These are phyloP conservation scores for Globomyces pollinis-pini DNA, from an alignment of 192 early-diverging fungal genomes.

Conservation along the genomic window DNA sequence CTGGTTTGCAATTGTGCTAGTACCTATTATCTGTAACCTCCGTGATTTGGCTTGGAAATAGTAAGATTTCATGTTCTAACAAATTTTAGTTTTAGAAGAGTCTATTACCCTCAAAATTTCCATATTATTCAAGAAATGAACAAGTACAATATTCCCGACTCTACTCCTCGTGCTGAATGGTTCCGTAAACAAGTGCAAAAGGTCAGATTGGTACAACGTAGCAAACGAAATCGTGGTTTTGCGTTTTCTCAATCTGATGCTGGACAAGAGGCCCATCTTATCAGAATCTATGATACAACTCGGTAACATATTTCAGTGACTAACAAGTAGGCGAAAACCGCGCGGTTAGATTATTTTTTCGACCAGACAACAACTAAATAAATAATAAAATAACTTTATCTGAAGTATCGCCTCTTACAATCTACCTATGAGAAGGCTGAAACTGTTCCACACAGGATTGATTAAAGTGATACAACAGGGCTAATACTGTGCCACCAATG, in stretches of 20 bases:
- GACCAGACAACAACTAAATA: too few relatives aligned
- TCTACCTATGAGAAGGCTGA: too few relatives aligned
- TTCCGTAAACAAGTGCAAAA: constrained; percentile 99
- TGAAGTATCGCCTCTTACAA: too few relatives aligned
- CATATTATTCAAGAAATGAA: constrained; percentile 99
- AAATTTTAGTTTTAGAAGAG: constrained; percentile 60
- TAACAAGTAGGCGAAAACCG: constrained; percentile 48
- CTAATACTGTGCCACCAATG: too few relatives aligned
- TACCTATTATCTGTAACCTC: constrained; percentile 78
- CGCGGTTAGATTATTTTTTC: constrained; percentile 24
- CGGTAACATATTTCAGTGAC: constrained; percentile 17
- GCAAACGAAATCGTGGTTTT: constrained; percentile 90
- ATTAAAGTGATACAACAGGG: too few relatives aligned
- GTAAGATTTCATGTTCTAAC: constrained; percentile 47
- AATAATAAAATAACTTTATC: too few relatives aligned
- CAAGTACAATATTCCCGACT: constrained; percentile 98
- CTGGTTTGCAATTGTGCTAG: constrained; percentile 78
- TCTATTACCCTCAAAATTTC: constrained; percentile 73
- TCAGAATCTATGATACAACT: constrained; percentile 75
- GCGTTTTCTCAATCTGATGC: constrained; percentile 98
- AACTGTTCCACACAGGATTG: too few relatives aligned
- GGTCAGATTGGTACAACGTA: constrained; percentile 75
- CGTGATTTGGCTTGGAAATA: constrained; percentile 94
- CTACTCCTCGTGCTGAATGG: constrained; percentile 93
- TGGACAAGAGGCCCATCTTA: constrained; percentile 84